Evolutionary conservation across 495 filamentous ascomycete species (phyloP).

Genomic region (Trichoderma asperelloides): DNA sequence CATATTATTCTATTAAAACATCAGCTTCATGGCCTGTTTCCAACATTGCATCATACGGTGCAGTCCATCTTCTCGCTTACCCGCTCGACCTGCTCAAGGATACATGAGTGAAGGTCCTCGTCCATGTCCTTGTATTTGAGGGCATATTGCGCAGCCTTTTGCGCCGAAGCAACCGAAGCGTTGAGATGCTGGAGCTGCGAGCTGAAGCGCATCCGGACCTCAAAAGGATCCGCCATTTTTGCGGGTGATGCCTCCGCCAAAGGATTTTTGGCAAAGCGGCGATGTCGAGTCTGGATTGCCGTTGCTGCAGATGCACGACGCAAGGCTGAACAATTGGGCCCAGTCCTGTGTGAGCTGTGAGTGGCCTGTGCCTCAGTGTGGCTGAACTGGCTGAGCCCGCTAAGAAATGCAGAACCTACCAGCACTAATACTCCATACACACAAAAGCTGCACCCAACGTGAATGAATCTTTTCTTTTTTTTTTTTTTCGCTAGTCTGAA

Average conservation of each 20-base stretch:
- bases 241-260: neutral
- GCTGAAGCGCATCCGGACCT: constrained; percentile 96
- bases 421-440: neutral
- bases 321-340: neutral
- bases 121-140: constrained; percentile 85
- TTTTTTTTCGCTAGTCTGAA: neutral
- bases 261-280: neutral
- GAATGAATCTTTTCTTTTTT: too few relatives aligned
- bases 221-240: constrained; percentile 81
- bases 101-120: constrained; percentile 94
- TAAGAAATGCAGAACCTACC: neutral
- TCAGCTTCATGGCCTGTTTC: neutral
- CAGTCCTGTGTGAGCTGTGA: too few relatives aligned
- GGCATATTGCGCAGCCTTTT: constrained; percentile 91
- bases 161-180: constrained; percentile 76
- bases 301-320: neutral
- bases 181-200: constrained; percentile 77
- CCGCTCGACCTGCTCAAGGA: constrained; percentile 85
- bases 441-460: neutral
- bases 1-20: constrained; percentile 66
- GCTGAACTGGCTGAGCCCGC: neutral
- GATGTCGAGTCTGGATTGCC: neutral
- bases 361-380: neutral
- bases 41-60: too few relatives aligned
- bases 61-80: constrained; percentile 32